Conservation (phyloP, 306 rosid genomes). For the Ziziphus jujuba region DNA sequence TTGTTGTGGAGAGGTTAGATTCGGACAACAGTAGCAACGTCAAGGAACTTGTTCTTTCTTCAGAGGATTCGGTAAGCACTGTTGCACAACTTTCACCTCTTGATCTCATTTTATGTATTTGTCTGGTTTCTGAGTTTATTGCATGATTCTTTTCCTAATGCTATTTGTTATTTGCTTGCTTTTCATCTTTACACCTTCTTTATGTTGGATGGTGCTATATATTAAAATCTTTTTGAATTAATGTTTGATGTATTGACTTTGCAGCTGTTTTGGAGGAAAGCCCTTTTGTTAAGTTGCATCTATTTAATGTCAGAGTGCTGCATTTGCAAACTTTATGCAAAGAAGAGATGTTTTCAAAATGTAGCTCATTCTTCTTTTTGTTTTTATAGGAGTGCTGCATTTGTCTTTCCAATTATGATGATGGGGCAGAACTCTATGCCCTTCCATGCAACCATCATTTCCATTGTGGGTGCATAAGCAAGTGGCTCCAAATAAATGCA, state of each 20-base stretch:
- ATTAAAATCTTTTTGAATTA: too few relatives aligned
- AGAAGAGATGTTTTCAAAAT: not conserved
- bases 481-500: slow-evolving; percentile 80
- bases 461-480: slow-evolving; percentile 78
- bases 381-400: slow-evolving; percentile 74
- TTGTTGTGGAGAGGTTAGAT: slow-evolving; percentile 25
- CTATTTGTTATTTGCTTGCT: not conserved
- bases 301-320: not conserved
- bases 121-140: not conserved
- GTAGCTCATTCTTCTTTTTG: slow-evolving; percentile 12
- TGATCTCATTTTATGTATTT: not conserved
- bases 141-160: not conserved
- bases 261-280: too few relatives aligned
- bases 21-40: slow-evolving; percentile 35
- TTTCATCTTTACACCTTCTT: not conserved
- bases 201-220: too few relatives aligned
- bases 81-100: slow-evolving; percentile 10
- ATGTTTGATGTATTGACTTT: too few relatives aligned
- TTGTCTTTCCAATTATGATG: slow-evolving; percentile 66
- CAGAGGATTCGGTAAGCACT: slow-evolving; percentile 82
- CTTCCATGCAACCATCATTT: slow-evolving; percentile 87
- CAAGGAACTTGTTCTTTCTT: slow-evolving; percentile 56
- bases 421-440: slow-evolving; percentile 67
- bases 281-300: too few relatives aligned
- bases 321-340: not conserved